Percentiles rank a stretch among this genome's conserved stretches.
phyloP scores from a whole-genome alignment of 441 rosid species.

The Pelargonium fulgidum region DNA sequence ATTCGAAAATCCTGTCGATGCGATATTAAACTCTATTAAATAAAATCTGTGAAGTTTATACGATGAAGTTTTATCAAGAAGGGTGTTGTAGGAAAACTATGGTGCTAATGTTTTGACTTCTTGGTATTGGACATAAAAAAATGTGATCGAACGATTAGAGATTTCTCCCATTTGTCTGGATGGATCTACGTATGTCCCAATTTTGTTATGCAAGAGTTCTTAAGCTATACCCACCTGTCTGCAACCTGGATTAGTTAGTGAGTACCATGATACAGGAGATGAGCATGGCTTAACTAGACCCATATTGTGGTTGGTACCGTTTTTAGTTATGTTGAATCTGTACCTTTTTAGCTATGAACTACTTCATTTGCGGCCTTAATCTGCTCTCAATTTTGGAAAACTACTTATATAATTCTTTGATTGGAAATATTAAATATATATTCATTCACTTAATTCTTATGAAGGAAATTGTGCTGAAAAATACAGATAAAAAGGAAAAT shows the following conservation, averaged over 20 bases:
- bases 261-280: neutral
- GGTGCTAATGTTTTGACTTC: neutral
- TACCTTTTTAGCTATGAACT: neutral
- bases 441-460: no score
- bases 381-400: neutral
- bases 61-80: neutral
- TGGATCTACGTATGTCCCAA: neutral
- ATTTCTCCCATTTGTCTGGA: neutral
- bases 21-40: neutral
- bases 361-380: neutral
- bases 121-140: neutral
- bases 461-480: no score
- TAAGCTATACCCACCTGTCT: neutral
- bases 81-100: neutral
- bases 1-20: neutral
- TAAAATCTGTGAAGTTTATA: neutral
- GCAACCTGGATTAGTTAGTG: neutral
- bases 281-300: neutral
- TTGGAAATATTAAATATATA: no score
- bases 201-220: neutral
- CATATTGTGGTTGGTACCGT: neutral
- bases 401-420: neutral
- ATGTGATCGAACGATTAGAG: neutral
- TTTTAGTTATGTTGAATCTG: no score
- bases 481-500: no score